phyloP scores from a whole-genome alignment of 2,329 filamentous ascomycete genomes.

The Pseudogymnoascus sp. region DNA sequence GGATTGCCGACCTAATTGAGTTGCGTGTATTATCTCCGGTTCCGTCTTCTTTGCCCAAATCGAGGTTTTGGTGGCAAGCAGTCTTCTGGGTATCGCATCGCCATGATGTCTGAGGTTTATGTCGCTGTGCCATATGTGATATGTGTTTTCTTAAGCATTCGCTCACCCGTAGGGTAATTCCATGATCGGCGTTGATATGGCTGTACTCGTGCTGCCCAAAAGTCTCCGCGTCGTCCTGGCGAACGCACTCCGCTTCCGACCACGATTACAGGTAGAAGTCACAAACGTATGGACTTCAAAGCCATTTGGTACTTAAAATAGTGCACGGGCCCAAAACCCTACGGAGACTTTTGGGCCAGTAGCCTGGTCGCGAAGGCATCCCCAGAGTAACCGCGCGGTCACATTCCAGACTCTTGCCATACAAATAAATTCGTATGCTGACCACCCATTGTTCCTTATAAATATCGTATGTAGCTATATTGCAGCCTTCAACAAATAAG shows the following conservation, averaged over 20 bases:
- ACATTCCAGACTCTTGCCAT: neutral
- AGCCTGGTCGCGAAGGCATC: neutral
- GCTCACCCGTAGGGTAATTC: neutral
- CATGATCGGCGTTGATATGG: neutral
- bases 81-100: neutral
- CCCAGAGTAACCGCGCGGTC: neutral
- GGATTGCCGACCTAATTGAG: conserved; percentile 5
- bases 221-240: too few relatives aligned
- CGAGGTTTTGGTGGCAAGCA: neutral
- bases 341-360: neutral
- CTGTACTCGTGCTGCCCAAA: neutral
- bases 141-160: neutral
- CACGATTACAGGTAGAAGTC: too few relatives aligned
- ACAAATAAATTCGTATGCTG: neutral
- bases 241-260: too few relatives aligned
- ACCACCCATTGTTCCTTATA: neutral
- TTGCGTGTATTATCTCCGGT: conserved; percentile 2
- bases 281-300: too few relatives aligned
- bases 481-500: neutral
- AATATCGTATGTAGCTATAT: neutral
- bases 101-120: neutral
- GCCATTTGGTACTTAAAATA: too few relatives aligned
- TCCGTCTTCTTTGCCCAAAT: neutral
- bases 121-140: neutral
- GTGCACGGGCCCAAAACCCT: too few relatives aligned